phyloP scores from a whole-genome alignment of 192 early-diverging fungal species.

The Backusella australiensis region DNA sequence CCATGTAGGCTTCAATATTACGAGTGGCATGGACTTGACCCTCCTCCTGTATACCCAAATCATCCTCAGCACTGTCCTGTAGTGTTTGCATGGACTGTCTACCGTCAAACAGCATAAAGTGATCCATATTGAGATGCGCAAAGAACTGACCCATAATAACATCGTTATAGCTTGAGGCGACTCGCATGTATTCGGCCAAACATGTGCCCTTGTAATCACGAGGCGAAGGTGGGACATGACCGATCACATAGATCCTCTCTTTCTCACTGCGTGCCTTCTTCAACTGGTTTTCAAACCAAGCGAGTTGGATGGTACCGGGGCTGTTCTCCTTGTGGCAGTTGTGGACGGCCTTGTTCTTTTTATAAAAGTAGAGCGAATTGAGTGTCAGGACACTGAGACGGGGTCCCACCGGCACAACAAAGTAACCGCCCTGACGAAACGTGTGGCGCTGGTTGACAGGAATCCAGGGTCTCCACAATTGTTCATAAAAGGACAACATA shows the following conservation, averaged over 20 bases:
- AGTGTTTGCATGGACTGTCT: background rate
- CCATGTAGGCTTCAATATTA: constrained; percentile 25
- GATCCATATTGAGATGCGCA: constrained; percentile 32
- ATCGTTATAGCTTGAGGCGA: constrained; percentile 14
- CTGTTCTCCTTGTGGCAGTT: constrained; percentile 21
- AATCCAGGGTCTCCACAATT: constrained; percentile 54
- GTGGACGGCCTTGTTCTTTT: constrained; percentile 19
- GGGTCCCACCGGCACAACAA: constrained; percentile 41
- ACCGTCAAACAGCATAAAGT: constrained; percentile 22
- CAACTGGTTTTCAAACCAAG: constrained; percentile 29
- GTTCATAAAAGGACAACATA: constrained; percentile 37
- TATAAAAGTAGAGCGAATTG: constrained; percentile 39
- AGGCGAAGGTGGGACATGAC: constrained; percentile 35
- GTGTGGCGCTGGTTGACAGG: constrained; percentile 45
- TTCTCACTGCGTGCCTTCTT: constrained; percentile 11
- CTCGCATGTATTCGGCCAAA: constrained; percentile 15
- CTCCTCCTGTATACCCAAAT: background rate
- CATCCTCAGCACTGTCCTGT: background rate
- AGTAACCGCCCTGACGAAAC: constrained; percentile 60
- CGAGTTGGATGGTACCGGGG: constrained; percentile 17
- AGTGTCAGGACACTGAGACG: constrained; percentile 51
- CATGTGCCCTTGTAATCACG: constrained; percentile 22
- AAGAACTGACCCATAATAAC: constrained; percentile 20
- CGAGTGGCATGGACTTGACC: constrained; percentile 4
- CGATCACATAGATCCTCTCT: constrained; percentile 24